Conservation (phyloP, 768 basidiomycete species). For the Hypsizygus marmoreus region DNA sequence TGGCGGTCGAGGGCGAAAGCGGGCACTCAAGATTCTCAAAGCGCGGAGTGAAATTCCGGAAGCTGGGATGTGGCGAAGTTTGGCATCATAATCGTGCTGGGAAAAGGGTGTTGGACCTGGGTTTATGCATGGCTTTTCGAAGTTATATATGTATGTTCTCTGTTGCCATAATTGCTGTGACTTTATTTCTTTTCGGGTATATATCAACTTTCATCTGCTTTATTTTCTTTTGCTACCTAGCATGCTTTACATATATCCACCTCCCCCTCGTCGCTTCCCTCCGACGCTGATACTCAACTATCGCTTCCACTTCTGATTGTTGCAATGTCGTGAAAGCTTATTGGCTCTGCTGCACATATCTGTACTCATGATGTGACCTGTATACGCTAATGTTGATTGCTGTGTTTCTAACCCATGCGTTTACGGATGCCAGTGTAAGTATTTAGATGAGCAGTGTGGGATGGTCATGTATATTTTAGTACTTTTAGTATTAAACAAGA, state of each 20-base stretch:
- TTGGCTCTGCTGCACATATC: too few relatives aligned
- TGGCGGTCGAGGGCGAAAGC: constrained; percentile 53
- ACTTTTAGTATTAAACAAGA: constrained; percentile 5
- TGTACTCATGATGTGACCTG: too few relatives aligned
- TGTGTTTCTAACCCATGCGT: too few relatives aligned
- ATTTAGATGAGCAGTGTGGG: background rate
- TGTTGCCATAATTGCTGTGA: constrained; percentile 24
- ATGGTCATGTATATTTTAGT: constrained; percentile 4
- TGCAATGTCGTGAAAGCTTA: too few relatives aligned
- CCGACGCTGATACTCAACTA: too few relatives aligned
- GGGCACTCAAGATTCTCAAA: constrained; percentile 70
- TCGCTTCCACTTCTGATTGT: too few relatives aligned
- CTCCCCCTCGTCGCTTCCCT: too few relatives aligned
- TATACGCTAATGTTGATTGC: too few relatives aligned
- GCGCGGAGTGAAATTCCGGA: constrained; percentile 67
- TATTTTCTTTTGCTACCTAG: constrained; percentile 13
- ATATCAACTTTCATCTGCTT: constrained; percentile 6
- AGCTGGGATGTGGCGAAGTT: constrained; percentile 81
- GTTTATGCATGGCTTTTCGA: constrained; percentile 6
- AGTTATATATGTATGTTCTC: constrained; percentile 20
- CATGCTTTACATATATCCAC: background rate
- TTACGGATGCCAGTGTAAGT: background rate
- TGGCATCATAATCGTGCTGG: constrained; percentile 55
- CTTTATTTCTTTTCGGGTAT: constrained; percentile 9
- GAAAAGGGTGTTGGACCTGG: too few relatives aligned